A percentile compares a stretch with the other conserved stretches of the same genome.
phyloP scores from a whole-genome alignment of 129 eudicot species.

The Lonicera japonica region DNA sequence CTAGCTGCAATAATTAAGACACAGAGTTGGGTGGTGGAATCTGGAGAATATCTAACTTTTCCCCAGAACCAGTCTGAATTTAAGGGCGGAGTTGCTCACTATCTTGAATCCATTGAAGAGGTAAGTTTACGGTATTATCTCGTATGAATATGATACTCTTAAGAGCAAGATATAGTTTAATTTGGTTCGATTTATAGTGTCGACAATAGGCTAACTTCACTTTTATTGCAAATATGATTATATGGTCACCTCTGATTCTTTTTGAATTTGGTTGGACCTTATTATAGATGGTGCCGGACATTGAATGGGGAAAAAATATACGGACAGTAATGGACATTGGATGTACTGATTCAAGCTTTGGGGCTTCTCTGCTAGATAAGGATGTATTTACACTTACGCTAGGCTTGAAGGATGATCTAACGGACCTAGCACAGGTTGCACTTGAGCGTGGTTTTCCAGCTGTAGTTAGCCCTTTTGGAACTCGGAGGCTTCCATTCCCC shows the following conservation, averaged over 20 bases:
- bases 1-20: slow-evolving; percentile 58
- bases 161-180: background rate
- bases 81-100: slow-evolving; percentile 68
- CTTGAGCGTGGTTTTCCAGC: slow-evolving; percentile 98
- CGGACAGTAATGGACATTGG: slow-evolving; percentile 86
- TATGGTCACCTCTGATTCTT: background rate
- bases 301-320: slow-evolving; percentile 96
- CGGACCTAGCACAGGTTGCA: slow-evolving; percentile 78
- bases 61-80: slow-evolving; percentile 72
- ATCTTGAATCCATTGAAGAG: slow-evolving; percentile 88
- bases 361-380: slow-evolving; percentile 59
- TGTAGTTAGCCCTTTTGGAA: slow-evolving; percentile 61
- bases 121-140: slow-evolving; percentile 24
- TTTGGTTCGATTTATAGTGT: background rate
- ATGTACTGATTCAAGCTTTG: slow-evolving; percentile 78
- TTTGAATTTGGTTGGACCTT: slow-evolving; percentile 6
- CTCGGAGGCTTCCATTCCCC: slow-evolving; percentile 82
- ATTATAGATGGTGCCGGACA: slow-evolving; percentile 85
- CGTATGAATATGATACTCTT: no score
- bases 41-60: slow-evolving; percentile 75
- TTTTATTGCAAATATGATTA: no score
- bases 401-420: slow-evolving; percentile 88
- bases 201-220: background rate
- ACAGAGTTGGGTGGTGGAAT: slow-evolving; percentile 73
- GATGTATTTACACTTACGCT: slow-evolving; percentile 63